These are phyloP conservation scores for Lentinula guzmanii DNA, from an alignment of 768 basidiomycete species.

Conservation along the genomic window DNA sequence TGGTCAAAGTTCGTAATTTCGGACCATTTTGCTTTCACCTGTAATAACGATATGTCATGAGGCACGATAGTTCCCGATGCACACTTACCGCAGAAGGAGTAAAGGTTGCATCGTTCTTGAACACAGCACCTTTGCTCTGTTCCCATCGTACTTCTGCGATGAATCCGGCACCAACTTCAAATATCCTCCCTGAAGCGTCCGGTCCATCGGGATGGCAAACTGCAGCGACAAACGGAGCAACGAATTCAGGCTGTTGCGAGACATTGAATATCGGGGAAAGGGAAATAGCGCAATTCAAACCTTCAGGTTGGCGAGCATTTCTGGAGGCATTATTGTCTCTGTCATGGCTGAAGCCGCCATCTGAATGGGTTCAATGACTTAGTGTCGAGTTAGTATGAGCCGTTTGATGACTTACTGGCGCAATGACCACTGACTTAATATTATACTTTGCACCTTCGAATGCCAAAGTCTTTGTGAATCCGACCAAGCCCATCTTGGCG, in stretches of 20 bases:
- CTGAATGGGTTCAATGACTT: conserved; percentile 27
- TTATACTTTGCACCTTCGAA: conserved; percentile 89
- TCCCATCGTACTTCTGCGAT: conserved; percentile 93
- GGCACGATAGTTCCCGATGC: neutral
- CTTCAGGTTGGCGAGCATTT: conserved; percentile 84
- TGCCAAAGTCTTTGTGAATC: conserved; percentile 90
- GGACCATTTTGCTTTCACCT: conserved; percentile 82
- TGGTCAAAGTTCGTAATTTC: conserved; percentile 77
- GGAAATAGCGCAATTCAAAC: conserved; percentile 26
- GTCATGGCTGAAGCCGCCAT: conserved; percentile 97
- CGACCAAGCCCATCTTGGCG: conserved; percentile 94
- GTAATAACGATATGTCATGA: neutral
- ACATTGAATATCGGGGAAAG: neutral
- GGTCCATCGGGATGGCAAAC: conserved; percentile 82
- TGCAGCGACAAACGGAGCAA: conserved; percentile 88
- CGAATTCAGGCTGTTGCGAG: conserved; percentile 67
- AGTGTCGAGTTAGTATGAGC: neutral
- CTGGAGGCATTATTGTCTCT: conserved; percentile 90
- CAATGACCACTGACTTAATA: conserved; percentile 83
- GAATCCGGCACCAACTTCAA: conserved; percentile 92
- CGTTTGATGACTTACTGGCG: conserved; percentile 55
- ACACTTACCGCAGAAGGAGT: conserved; percentile 86
- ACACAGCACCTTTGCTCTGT: conserved; percentile 78
- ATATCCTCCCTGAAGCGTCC: conserved; percentile 75
- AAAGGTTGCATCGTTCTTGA: conserved; percentile 85